These are phyloP conservation scores for Smallanthus sonchifolius DNA, from an alignment of 129 eudicot genomes.

Conservation along the genomic window DNA sequence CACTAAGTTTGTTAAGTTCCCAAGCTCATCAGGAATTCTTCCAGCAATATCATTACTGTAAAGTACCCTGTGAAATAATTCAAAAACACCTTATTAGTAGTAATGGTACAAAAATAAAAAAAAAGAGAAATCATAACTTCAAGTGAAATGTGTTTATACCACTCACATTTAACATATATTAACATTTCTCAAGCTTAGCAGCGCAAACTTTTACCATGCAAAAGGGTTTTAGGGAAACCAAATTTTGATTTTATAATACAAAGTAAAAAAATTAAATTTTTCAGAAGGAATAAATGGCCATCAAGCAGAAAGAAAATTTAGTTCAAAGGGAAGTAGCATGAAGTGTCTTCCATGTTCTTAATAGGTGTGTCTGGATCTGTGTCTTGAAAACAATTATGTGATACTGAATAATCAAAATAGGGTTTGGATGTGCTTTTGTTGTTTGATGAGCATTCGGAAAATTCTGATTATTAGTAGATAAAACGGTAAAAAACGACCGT, in stretches of 20 bases:
- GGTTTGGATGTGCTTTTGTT: too few species aligned
- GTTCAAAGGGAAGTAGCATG: background rate
- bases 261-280: too few species aligned
- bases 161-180: background rate
- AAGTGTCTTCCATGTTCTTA: background rate
- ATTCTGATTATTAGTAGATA: background rate
- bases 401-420: background rate
- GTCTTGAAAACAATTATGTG: background rate
- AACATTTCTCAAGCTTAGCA: slow-evolving; percentile 2
- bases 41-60: slow-evolving; percentile 50
- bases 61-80: slow-evolving; percentile 57
- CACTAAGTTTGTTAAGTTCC: too few species aligned
- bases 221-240: background rate
- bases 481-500: background rate
- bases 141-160: background rate
- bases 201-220: background rate
- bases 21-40: too few species aligned
- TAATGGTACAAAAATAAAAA: background rate
- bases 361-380: background rate
- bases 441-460: too few species aligned
- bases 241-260: background rate
- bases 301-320: too few species aligned
- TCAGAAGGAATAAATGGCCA: too few species aligned
- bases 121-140: background rate
- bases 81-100: background rate